Percentiles rank a stretch among this genome's conserved stretches.
Evolutionary conservation across 306 rosid species (phyloP).

Genomic region (Myrica gale): DNA sequence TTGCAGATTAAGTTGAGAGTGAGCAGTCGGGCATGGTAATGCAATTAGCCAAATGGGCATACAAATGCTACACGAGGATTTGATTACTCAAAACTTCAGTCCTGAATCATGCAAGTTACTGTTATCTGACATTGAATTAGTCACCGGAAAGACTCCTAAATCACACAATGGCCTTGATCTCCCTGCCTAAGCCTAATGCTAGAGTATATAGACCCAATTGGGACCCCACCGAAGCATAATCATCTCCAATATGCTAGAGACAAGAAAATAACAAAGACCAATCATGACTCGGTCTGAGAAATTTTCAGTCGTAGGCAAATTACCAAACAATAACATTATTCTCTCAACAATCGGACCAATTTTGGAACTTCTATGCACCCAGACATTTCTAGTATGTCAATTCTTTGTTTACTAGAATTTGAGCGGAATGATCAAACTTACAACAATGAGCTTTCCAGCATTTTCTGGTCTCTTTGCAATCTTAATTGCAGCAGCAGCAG

Average conservation of each 20-base stretch:
- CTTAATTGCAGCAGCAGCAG: constrained; percentile 49
- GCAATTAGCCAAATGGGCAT: not conserved
- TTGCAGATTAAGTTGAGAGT: not conserved
- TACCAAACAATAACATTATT: no score
- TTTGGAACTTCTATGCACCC: not conserved
- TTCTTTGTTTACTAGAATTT: not conserved
- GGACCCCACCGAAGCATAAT: no score
- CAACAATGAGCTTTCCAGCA: constrained; percentile 74
- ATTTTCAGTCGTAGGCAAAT: no score
- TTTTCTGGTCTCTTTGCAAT: constrained; percentile 66
- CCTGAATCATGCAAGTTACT: not conserved
- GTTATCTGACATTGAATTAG: not conserved
- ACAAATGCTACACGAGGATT: not conserved
- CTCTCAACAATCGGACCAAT: not conserved
- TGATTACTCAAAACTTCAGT: not conserved
- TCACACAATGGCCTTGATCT: not conserved
- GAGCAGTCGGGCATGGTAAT: not conserved
- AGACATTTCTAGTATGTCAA: not conserved
- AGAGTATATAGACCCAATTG: no score
- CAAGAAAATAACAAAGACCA: no score
- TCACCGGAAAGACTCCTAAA: not conserved
- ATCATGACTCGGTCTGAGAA: no score
- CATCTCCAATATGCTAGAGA: no score
- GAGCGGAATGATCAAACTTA: constrained; percentile 42
- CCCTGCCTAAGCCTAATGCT: no score